Evolutionary conservation across 306 rosid species (phyloP), one percentile per base, ranked within the genome.

Genomic region (Fagus sylvatica): DNA sequence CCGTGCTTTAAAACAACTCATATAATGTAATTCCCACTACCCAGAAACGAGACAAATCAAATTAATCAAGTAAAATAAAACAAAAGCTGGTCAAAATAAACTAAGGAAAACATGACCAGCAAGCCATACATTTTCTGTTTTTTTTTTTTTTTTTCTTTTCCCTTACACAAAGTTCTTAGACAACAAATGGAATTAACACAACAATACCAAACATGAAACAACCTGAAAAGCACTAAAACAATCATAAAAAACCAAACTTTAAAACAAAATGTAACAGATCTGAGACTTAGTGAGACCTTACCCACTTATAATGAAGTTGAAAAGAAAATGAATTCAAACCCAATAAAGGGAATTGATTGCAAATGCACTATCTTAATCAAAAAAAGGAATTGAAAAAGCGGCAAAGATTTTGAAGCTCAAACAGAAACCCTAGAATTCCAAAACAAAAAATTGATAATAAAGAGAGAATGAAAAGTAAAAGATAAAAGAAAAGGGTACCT

Each of bases 251-350:
- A 54, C 53, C 65, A 62, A 46, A 54, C 1, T 49, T 66, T 64
- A 53, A 32, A 57, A 7, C 5, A 22, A 72, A 59, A 55, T 34
- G 84, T n/a, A 37, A 75, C 85, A 79, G 88, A 87, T 83, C 90
- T 84, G 81, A 79, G 15, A 78, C 74, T 56, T 72, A 79, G 13
- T 8, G 40, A 41, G 62, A 83, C 46, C 16, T 60, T 28, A 68
- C 34, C 7, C 13, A 72, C 71, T 28, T 8, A n/a, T 6, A 41
- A 59, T 36, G n/a, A 43, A 5, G n/a, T 10, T 62, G 16, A 73
- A 60, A 48, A 56, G 30, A 46, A 32, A 56, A 73, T 6, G 33
- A 32, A 36, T 59, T 67, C 32, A 76, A 15, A n/a, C 10, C 71
- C 49, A 65, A 8, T 4, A 0, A 60, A 59, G 1, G 66, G 2